phyloP scores from a whole-genome alignment of 768 basidiomycete species.

The Lentinula sp. region DNA sequence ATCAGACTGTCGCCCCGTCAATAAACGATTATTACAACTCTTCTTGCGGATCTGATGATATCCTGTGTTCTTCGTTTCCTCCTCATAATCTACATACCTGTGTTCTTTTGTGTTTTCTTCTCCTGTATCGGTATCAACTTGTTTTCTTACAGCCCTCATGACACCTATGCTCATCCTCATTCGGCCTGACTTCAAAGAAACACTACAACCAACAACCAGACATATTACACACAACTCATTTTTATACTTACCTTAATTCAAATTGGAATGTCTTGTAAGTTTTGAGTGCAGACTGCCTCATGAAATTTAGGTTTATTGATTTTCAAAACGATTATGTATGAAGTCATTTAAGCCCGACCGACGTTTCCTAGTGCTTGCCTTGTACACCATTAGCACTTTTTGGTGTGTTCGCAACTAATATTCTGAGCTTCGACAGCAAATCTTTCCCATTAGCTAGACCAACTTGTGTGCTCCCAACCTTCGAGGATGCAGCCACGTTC shows the following conservation, averaged over 20 bases:
- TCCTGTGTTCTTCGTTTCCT: not conserved
- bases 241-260: not conserved
- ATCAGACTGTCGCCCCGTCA: not conserved
- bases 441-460: not conserved
- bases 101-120: not conserved
- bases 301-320: no score
- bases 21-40: not conserved
- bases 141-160: not conserved
- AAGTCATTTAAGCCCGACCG: no score
- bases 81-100: not conserved
- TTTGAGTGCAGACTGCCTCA: no score
- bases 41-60: not conserved
- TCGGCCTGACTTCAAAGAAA: not conserved
- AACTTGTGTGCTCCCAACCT: not conserved
- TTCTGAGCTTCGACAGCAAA: not conserved
- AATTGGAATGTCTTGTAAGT: not conserved
- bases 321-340: no score
- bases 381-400: not conserved
- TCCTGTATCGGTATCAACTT: not conserved
- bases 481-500: not conserved
- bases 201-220: no score
- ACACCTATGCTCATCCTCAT: not conserved
- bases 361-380: not conserved
- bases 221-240: not conserved
- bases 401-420: no score